Base-by-base conservation (phyloP, 208 protist genomes). In the Acanthamoeba royreba region DNA sequence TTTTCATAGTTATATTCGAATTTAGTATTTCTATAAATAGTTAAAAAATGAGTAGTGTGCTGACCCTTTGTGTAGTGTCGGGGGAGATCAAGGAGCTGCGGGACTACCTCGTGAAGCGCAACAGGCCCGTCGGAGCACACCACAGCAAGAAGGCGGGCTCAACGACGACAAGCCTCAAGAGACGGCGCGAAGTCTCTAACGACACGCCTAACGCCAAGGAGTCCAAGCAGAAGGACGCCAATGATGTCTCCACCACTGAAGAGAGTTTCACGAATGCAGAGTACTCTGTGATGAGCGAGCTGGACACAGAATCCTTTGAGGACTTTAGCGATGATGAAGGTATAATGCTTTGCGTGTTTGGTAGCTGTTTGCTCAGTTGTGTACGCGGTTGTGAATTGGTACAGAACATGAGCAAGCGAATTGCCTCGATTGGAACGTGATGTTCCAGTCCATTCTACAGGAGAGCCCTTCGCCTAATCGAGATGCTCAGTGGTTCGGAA, bases 221-320 rank as follows among this genome's bases (percentile, higher is more conserved):
- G 15, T 69, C 83, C 0, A 90, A 90, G 52, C 83, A 61, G 22
- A 90, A 90, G 83, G 88, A 92, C 2, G 55, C 47, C 53, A 79
- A 74, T 38, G 61, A 92, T 46, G 88, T 81, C 47, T 92, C 63
- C 33, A 92, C 88, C 4, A 92, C 88, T 28, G 88, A 92, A 46
- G 88, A 92, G 88, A 92, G 88, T 46, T 92, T 92, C 63, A 92
- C 88, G 40, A 61, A 61, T 42, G 88, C 88, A 13, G 88, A 92
- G 88, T 92, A 92, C 61, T 92, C 88, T 45, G 53, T 92, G 31
- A 92, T 92, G 88, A 92, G 88, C 88, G 88, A 92, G 35, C 61
- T 92, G 35, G 88, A 92, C 88, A 92, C 61, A 33, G 88, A 92
- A 43, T 92, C 88, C 46, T 92, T 92, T 81, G 83, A 90, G 45